Evolutionary conservation across 75 land plant species (phyloP).

Genomic region (Cryptomeria japonica): DNA sequence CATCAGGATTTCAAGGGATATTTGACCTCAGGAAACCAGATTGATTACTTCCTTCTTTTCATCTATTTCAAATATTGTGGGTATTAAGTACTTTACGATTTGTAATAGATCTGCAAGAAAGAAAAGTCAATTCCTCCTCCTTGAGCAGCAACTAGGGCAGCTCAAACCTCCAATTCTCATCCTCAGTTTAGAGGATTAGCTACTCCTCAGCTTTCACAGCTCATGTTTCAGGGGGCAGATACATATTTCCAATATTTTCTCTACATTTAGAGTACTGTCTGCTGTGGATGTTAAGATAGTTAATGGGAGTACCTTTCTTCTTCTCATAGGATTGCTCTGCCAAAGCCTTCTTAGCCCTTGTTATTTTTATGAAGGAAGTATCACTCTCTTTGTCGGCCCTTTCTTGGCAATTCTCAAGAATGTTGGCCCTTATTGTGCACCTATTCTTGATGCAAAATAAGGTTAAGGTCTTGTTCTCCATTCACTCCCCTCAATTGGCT

Average conservation of each 20-base stretch:
- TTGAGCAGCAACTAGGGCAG: background rate
- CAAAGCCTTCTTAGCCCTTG: background rate
- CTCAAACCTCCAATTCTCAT: background rate
- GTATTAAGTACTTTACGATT: background rate
- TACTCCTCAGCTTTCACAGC: background rate
- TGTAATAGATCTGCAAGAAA: background rate
- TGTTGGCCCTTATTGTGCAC: background rate
- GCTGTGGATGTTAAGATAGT: background rate
- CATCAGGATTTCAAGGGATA: background rate
- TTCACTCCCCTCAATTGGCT: background rate
- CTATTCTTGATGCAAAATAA: background rate
- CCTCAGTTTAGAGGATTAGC: background rate
- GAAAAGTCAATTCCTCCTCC: background rate
- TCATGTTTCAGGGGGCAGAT: background rate
- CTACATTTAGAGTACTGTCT: background rate
- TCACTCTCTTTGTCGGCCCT: background rate
- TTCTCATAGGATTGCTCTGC: background rate
- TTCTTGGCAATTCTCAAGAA: background rate
- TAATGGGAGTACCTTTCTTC: background rate
- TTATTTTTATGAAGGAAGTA: too few species aligned
- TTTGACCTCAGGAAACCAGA: background rate
- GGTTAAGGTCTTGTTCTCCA: background rate
- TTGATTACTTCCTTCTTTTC: background rate
- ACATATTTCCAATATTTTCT: too few species aligned
- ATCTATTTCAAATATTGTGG: background rate